These are phyloP conservation scores for Pseudotulostoma volvatum DNA, from an alignment of 495 filamentous ascomycete species.

Conservation along the genomic window DNA sequence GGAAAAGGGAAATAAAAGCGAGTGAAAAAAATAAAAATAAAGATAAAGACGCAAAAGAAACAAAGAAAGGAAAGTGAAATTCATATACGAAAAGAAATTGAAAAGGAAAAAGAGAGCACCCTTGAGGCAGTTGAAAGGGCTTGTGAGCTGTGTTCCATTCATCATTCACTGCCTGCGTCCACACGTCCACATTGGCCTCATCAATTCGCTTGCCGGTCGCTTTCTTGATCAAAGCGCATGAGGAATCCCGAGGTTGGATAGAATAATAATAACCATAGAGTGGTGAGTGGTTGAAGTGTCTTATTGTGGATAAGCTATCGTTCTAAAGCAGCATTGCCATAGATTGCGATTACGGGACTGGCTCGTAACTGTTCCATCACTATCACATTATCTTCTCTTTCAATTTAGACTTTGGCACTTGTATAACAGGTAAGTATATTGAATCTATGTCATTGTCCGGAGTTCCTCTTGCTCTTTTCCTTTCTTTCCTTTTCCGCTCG, in stretches of 20 bases:
- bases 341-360: too few relatives aligned
- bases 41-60: neutral
- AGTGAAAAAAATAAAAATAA: neutral
- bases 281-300: slow-evolving; percentile 13
- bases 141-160: neutral
- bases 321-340: too few relatives aligned
- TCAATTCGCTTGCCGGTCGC: slow-evolving; percentile 20
- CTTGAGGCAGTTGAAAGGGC: neutral
- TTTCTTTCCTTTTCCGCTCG: too few relatives aligned
- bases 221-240: slow-evolving; percentile 6
- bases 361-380: too few relatives aligned
- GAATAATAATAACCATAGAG: slow-evolving; percentile 7
- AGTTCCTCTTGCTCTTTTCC: too few relatives aligned
- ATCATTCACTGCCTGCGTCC: too few relatives aligned
- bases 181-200: slow-evolving; percentile 6
- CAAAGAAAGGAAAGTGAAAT: slow-evolving; percentile 2
- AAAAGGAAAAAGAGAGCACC: slow-evolving; percentile 1
- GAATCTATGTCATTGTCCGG: too few relatives aligned
- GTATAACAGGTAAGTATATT: too few relatives aligned
- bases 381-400: too few relatives aligned
- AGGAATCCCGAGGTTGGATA: neutral
- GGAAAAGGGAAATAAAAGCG: slow-evolving; percentile 1
- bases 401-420: too few relatives aligned
- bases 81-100: slow-evolving; percentile 4
- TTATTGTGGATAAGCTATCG: too few relatives aligned